Base-by-base conservation (phyloP, 78 protist genomes). In the Dictyostelium capitatum region DNA sequence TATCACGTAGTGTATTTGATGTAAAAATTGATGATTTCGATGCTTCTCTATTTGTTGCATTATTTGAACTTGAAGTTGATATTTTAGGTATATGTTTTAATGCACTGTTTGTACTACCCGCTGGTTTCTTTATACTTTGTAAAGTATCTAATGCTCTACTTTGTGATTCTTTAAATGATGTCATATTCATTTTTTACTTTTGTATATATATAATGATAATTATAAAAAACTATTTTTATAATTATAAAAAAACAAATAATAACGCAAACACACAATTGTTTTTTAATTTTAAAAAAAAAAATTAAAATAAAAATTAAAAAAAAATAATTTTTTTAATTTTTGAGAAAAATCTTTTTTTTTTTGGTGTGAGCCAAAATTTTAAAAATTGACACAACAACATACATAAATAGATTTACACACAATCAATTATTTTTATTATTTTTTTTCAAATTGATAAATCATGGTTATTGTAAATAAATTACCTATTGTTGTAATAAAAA, bases 21-120 rank as follows among this genome's bases (percentile, higher is more conserved):
- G 78, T 32, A 23, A 57, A 84, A 51, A 74, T 56, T 50, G 81
- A 75, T 25, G 81, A 75, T 75, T 46, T 28, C 17, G 75, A n/a
- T 67, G 75, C 8, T 6, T n/a, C 37, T 14, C 70, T 54, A 32
- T 25, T 15, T 11, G 56, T 15, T 25, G 62, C 4, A 32, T 20
- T 14, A 78, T 30, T 15, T 4, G 50, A 7, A 32, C 37, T 4
- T 23, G 50, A 12, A 41, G 43, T 1, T 6, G 43, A 46, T 48
- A n/a, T 43, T 14, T 75, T 25, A 4, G 50, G 43, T 75, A 15
- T 56, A 50, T 48, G 17, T 50, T 19, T 75, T 2, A 50, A 12
- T 75, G 81, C 62, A 30, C 23, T 30, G 32, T n/a, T 43, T 79
- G 53, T 62, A 50, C 14, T 19, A 46, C 37, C 17, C 20, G 12